These are phyloP conservation scores for Rhodocollybia butyracea DNA, from an alignment of 768 basidiomycete species.

Conservation along the genomic window DNA sequence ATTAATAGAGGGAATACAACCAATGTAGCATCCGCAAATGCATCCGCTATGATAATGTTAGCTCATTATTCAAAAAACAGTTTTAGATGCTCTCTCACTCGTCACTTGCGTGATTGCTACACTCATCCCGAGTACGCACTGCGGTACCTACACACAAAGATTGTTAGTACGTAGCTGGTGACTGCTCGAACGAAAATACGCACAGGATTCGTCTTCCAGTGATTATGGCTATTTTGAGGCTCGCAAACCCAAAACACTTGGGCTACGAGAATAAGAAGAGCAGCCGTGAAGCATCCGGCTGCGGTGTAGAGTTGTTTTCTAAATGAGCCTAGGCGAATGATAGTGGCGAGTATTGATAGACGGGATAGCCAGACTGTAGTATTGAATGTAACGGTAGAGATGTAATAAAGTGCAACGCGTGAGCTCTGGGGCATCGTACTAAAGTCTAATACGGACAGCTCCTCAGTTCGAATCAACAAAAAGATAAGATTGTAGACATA, in stretches of 20 bases:
- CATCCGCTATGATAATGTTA: background rate
- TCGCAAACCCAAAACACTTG: slow-evolving; percentile 6
- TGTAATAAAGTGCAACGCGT: slow-evolving; percentile 3
- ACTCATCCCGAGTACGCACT: slow-evolving; percentile 1
- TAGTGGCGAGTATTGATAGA: background rate
- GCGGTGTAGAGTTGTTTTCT: background rate
- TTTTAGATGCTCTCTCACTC: background rate
- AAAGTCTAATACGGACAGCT: background rate
- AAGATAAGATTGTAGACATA: background rate
- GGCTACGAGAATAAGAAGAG: background rate
- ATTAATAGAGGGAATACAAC: background rate
- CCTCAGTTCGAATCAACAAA: background rate
- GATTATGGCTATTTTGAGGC: background rate
- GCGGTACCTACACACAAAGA: no score
- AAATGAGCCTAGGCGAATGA: slow-evolving; percentile 2
- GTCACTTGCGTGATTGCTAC: slow-evolving; percentile 3
- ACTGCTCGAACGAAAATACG: no score
- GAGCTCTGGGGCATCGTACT: slow-evolving; percentile 1
- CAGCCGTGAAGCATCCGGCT: background rate
- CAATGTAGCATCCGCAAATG: background rate
- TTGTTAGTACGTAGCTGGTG: no score
- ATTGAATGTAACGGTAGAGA: slow-evolving; percentile 1
- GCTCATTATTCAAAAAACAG: background rate
- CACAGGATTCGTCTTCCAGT: background rate
- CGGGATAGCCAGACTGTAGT: slow-evolving; percentile 1